Evolutionary conservation across 179 eudicot genomes (phyloP), one percentile per base, ranked within the genome.

Genomic region (Vitellaria paradoxa): DNA sequence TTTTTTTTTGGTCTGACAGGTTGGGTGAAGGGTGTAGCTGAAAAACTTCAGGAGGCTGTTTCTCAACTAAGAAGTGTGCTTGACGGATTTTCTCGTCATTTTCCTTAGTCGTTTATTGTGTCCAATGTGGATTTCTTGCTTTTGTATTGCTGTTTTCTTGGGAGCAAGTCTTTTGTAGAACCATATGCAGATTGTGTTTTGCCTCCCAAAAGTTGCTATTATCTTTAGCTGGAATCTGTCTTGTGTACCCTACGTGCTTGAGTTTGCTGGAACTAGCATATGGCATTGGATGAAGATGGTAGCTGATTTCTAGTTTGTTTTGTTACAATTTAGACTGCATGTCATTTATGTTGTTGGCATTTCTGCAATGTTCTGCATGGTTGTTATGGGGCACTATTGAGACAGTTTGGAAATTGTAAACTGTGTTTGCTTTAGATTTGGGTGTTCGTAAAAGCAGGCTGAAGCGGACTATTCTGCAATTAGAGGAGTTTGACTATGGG

Each of bases 21-120:
- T 47, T 56, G 40, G 70, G 53, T 24, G 17, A 63, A 59, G 60
- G 70, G 64, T 47, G 70, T 75, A 70, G 46, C 30, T 4, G 75
- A 52, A 68, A 74, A 63, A 61, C 57, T 57, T 74, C 69, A 74
- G 57, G 81, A 74, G 65, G 68, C 60, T 59, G 65, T 74, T 68
- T 56, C 49, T n/a, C 68, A 12, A 46, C 62, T 21, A 24, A 68
- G 82, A 65, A 42, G 56, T 75, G 64, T 76, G 53, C 11, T 76
- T 50, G 61, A 10, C 24, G 11, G 11, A 9, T 20, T 14, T 7
- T 3, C n/a, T 64, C 37, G 55, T 50, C 7, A 50, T 30, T 66
- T 49, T 52, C 20, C 9, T 57, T 57, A 37, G 57, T 37, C 20
- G 21, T 65, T 3, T 14, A 45, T 23, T 37, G 70, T 42, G 68